Base-by-base conservation (phyloP, 1,284 basidiomycete species). In the Veloporphyrellus conicus region DNA sequence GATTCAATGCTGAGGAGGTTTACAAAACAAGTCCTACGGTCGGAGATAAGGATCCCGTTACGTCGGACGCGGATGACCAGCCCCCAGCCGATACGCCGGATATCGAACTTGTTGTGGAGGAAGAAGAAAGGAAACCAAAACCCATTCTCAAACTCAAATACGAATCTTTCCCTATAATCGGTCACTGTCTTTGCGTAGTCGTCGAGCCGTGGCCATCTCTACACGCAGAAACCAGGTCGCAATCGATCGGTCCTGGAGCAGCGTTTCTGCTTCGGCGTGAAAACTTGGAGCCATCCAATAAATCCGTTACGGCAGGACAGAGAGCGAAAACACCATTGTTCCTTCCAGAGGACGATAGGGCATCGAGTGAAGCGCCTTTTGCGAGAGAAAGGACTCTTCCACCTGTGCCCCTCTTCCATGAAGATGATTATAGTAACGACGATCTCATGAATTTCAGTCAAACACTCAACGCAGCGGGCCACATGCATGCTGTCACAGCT, bases 401-500 rank as follows among this genome's bases (percentile, higher is more conserved):
- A 11, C 70, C 71, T 1, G 70, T 73, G 0, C 73, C 77, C n/a
- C 59, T 72, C 29, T 74, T 81, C 49, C 59, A 73, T 41, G 71
- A 69, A 18, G 72, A 73, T 5, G 71, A 72, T 33, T 33, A 50
- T 16, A 43, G 29, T 14, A 48, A 54, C 36, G 77, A 75, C 23
- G 79, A 75, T 7, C 81, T 90, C 74, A 77, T 88, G 68, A 71
- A 73, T 42, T 84, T 88, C 58, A 90, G 84, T 60, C 87, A 90
- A 60, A 70, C 77, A n/a, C 69, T 90, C 39, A 77, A 77, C 50
- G 71, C 77, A 27, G 71, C 74, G 8, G 79, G 80, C 16, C 76
- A 79, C 36, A 68, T 74, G 53, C 68, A 74, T 43, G 71, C 75
- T 34, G 77, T 76, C 3, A 72, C 71, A 23, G 74, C 77, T 19